Base-by-base conservation (phyloP, 2,329 filamentous ascomycete species). In the Ophiostoma populinum region DNA sequence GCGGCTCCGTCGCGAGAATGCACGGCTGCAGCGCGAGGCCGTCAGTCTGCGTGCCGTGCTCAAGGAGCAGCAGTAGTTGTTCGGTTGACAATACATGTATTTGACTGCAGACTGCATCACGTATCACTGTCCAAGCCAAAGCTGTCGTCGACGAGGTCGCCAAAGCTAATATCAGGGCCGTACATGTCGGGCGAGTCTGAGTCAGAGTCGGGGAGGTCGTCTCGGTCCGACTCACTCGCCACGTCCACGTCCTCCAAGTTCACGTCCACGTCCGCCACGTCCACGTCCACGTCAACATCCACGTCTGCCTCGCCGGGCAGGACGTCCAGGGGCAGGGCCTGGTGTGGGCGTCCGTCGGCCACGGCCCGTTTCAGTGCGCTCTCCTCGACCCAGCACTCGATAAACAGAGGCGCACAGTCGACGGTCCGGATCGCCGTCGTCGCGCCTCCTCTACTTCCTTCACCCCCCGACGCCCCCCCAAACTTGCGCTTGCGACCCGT, bases 1-100 rank as follows among this genome's bases (percentile, higher is more conserved):
- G 18, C 68, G 73, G 45, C 56, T 85, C 43, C 83, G 82, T 59
- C 85, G 81, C 56, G 87, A 95, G 53, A 93, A 92, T 51, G 70
- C 76, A 37, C 65, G 81, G 42, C 55, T 94, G 47, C 85, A 79
- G 60, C 67, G 85, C 46, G 85, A 93, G 59, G 75, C 86, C 49
- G 70, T 78, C 22, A 82, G 80, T 34, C 57, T 80, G 46, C 61
- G 70, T 47, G 62, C 70, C 32, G 49, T 67, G 43, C 47, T 71
- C 38, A 69, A 63, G 53, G 59, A 22, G 30, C 19, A 32, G 30
- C 24, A 32, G 30, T 19, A 15, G 7, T 15, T 30, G 28, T 30
- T 29, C 10, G 35, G 24, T 36, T 20, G 16, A 13, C 21, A 15
- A 16, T 16, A 17, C 13, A 5, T 19, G 19, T 30, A 18, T 12